phyloP scores from a whole-genome alignment of 1,139 yeast genomes.

The Protomyces arabidopsidicola region DNA sequence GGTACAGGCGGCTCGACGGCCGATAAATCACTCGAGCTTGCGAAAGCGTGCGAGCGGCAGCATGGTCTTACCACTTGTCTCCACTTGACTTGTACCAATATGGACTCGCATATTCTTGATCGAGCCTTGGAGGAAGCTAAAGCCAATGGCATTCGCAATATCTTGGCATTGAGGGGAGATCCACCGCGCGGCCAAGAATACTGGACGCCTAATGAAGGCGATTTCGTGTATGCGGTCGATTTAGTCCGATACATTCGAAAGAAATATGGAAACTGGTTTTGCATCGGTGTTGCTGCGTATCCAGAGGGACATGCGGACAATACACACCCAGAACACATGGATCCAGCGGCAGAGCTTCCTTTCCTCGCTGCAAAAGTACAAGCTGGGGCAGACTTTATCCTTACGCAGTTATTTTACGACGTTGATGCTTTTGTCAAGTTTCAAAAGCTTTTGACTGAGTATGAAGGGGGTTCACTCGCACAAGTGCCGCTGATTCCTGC shows the following conservation, averaged over 20 bases:
- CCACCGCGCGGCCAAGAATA: conserved; percentile 84
- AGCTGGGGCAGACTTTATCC: conserved; percentile 91
- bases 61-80: conserved; percentile 81
- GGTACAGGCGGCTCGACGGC: conserved; percentile 98
- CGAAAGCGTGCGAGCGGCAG: conserved; percentile 68
- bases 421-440: conserved; percentile 53
- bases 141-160: conserved; percentile 70
- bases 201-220: conserved; percentile 46
- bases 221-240: conserved; percentile 73
- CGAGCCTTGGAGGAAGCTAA: conserved; percentile 72
- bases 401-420: conserved; percentile 81
- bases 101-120: conserved; percentile 71
- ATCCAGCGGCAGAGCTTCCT: conserved; percentile 61
- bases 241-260: conserved; percentile 69
- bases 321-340: conserved; percentile 63
- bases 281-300: conserved; percentile 89
- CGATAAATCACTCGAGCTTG: conserved; percentile 76
- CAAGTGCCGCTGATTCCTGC: conserved; percentile 77
- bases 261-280: conserved; percentile 67
- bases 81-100: conserved; percentile 94
- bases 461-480: conserved; percentile 45
- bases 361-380: conserved; percentile 75
- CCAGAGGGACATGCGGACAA: conserved; percentile 93
- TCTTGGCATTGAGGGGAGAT: conserved; percentile 90
- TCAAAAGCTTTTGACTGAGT: conserved; percentile 47